These are phyloP conservation scores for Metarhizium album DNA, from an alignment of 2,329 filamentous ascomycete species.

Conservation along the genomic window DNA sequence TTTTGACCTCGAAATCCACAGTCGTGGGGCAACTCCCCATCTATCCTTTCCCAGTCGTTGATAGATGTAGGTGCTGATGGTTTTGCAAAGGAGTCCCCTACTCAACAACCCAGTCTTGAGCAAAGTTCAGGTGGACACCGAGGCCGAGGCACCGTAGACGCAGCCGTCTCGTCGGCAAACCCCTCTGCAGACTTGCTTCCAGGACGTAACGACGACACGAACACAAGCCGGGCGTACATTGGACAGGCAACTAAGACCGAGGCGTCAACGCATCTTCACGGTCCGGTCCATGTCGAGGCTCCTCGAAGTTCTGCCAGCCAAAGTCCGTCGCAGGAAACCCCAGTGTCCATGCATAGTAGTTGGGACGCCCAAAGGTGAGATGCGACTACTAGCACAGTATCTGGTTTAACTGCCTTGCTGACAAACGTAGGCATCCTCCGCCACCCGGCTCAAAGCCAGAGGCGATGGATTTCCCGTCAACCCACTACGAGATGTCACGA, in stretches of 20 bases:
- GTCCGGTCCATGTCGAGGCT: background rate
- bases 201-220: background rate
- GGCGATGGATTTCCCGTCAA: constrained; percentile 69
- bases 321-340: background rate
- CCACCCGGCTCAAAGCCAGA: constrained; percentile 65
- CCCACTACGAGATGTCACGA: constrained; percentile 74
- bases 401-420: background rate
- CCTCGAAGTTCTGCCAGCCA: background rate
- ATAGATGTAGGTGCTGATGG: background rate
- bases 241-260: background rate
- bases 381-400: background rate
- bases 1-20: constrained; percentile 1
- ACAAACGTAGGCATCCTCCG: constrained; percentile 44
- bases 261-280: background rate
- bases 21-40: background rate
- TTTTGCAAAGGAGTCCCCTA: background rate
- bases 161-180: background rate
- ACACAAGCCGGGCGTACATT: background rate
- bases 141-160: background rate
- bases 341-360: constrained; percentile 22
- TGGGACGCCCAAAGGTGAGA: constrained; percentile 47
- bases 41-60: background rate
- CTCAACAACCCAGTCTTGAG: background rate
- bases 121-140: background rate
- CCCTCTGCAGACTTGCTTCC: background rate